Percentiles rank a stretch among this genome's conserved stretches.
These are phyloP conservation scores for sunflower (Helianthus annuus) DNA, from an alignment of 129 eudicot species.

Conservation along the genomic window DNA sequence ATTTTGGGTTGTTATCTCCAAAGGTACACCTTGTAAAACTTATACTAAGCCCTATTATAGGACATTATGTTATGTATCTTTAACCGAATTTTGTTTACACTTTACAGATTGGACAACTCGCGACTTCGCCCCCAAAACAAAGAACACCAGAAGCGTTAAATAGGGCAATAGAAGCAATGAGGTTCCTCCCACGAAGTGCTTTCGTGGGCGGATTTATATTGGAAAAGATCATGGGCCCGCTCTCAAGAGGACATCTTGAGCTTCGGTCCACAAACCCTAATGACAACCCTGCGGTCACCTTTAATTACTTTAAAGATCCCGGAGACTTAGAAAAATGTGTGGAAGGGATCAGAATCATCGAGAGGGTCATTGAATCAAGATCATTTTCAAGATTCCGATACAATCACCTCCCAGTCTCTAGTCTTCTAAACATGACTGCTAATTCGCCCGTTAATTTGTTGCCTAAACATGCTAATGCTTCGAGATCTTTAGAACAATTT, in stretches of 20 bases:
- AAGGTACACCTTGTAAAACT: conserved; percentile 10
- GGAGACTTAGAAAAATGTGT: conserved; percentile 74
- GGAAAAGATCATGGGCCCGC: conserved; percentile 77
- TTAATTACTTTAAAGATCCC: conserved; percentile 78
- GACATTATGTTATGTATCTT: background rate
- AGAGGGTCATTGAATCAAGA: conserved; percentile 55
- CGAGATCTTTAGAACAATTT: conserved; percentile 66
- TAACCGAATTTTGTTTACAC: background rate
- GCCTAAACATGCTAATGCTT: conserved; percentile 68
- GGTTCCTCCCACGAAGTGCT: conserved; percentile 48
- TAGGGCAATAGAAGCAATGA: conserved; percentile 57
- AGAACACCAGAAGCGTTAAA: conserved; percentile 72
- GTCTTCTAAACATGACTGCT: conserved; percentile 67
- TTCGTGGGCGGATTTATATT: conserved; percentile 78
- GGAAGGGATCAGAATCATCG: conserved; percentile 61
- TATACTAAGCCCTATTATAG: background rate
- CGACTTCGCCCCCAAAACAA: conserved; percentile 83
- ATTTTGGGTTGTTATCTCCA: conserved; percentile 78
- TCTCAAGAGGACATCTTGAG: conserved; percentile 71
- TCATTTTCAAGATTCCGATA: conserved; percentile 59
- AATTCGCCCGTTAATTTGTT: conserved; percentile 59
- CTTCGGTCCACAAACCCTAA: conserved; percentile 54
- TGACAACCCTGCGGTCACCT: conserved; percentile 71
- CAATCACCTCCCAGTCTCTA: conserved; percentile 35
- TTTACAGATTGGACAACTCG: conserved; percentile 81